Evolutionary conservation across 2,329 filamentous ascomycete species (phyloP), one percentile per base, ranked within the genome.

Genomic region (Aureobasidium sp.): DNA sequence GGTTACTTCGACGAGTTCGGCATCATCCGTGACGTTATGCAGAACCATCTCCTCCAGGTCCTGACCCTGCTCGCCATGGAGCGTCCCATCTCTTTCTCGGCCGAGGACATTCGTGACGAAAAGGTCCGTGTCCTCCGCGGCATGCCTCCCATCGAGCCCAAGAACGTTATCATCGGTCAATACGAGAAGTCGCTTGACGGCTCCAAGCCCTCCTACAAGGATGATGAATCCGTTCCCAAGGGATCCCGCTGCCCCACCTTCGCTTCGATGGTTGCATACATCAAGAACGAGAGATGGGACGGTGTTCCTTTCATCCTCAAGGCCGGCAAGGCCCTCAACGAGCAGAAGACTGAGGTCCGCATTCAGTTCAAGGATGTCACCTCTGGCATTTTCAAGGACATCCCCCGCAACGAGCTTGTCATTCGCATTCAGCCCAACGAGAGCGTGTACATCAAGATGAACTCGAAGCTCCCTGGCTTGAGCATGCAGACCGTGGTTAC

Each of bases 391-490:
- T 99, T 99, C 82, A 97, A 97, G 84, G 93, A 99, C 75, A 99
- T 99, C 73, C 95, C 94, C 64, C 89, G 95, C 69, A 99, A 99
- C 81, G 94, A 99, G 81, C 88, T 99, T 68, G 94, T 99, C 71
- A 97, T 99, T 81, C 92, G 94, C 69, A 96, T 99, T 67, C 94
- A 99, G 82, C 94, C 94, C 70, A 99, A 99, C 81, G 94, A 99
- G 84, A 96, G 90, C 74, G 92, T 99, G 68, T 99, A 99, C 81
- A 96, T 97, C 78, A 99, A 99, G 87, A 99, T 99, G 94, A 99
- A 99, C 87, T 97, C 93, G 34, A 99, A 99, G 84, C 83, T 99
- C 64, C 95, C 94, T 22, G 94, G 94, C 71, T 82, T 99, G 71
- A 97, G 91, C 82, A 99, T 97, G 92, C 94, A 99, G 83, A 99